phyloP scores from a whole-genome alignment of 305 asterid genomes.

The Euphrasia arctica region DNA sequence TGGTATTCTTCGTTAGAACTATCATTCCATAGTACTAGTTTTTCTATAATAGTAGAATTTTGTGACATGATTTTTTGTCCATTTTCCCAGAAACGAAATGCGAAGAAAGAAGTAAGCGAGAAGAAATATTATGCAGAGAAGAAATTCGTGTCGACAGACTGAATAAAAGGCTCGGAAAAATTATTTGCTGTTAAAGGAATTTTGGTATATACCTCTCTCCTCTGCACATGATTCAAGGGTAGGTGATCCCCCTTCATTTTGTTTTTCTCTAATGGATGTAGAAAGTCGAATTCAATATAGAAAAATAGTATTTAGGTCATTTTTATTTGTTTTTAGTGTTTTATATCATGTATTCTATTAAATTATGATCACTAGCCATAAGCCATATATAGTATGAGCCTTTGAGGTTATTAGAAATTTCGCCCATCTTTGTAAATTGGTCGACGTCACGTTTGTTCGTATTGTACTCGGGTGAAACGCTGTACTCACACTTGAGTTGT shows the following conservation, averaged over 20 bases:
- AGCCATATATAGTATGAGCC: slow-evolving; percentile 16
- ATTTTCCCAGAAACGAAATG: slow-evolving; percentile 66
- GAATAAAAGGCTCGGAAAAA: slow-evolving; percentile 16
- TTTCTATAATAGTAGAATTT: no score
- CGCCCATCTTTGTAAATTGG: slow-evolving; percentile 28
- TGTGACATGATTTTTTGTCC: not conserved
- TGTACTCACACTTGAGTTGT: not conserved
- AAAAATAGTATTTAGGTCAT: slow-evolving; percentile 8
- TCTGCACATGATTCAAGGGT: slow-evolving; percentile 20
- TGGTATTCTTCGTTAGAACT: slow-evolving; percentile 37
- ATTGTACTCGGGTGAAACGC: not conserved
- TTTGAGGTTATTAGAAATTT: slow-evolving; percentile 8
- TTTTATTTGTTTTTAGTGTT: slow-evolving; percentile 27
- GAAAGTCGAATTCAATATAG: not conserved
- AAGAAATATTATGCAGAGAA: slow-evolving; percentile 78
- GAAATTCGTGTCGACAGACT: slow-evolving; percentile 66
- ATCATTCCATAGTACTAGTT: not conserved
- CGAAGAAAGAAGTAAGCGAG: slow-evolving; percentile 85
- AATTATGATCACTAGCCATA: slow-evolving; percentile 11
- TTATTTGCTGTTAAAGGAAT: slow-evolving; percentile 9
- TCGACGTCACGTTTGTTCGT: slow-evolving; percentile 9
- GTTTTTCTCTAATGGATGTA: slow-evolving; percentile 23
- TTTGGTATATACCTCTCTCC: slow-evolving; percentile 12
- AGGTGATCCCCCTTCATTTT: slow-evolving; percentile 28
- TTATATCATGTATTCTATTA: slow-evolving; percentile 20